phyloP scores from a whole-genome alignment of 1,284 basidiomycete genomes.

The Quambalaria eucalypti region DNA sequence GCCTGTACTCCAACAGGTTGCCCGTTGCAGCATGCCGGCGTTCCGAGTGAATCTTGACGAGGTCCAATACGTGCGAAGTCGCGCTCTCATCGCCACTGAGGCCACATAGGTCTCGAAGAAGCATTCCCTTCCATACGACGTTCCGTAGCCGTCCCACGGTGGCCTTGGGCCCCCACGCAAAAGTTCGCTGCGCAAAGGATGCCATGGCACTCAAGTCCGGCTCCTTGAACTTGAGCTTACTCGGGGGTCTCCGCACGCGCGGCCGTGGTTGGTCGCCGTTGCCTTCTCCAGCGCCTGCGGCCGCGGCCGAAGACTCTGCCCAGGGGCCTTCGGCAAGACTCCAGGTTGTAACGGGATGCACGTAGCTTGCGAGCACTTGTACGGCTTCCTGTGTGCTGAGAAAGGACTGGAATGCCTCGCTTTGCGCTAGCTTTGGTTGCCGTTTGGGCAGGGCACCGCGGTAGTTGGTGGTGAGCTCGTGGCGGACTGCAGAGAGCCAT shows the following conservation, averaged over 20 bases:
- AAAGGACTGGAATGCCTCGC: background rate
- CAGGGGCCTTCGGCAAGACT: background rate
- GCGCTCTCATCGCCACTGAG: background rate
- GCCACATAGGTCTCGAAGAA: background rate
- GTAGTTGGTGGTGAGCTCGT: constrained; percentile 26
- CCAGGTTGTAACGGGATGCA: constrained; percentile 2
- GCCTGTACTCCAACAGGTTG: background rate
- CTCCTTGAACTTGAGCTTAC: background rate
- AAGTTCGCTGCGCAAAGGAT: background rate
- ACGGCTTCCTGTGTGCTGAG: constrained; percentile 1
- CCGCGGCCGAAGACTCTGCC: background rate
- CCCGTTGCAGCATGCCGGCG: background rate
- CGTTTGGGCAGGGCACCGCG: constrained; percentile 12
- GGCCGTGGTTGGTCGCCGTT: no score
- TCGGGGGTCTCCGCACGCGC: no score
- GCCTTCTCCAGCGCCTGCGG: background rate
- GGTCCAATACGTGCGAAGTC: background rate
- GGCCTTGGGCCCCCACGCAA: background rate
- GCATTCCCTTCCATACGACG: background rate
- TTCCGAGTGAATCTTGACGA: background rate
- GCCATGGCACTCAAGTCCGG: background rate
- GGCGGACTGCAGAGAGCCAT: constrained; percentile 18
- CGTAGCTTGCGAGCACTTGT: constrained; percentile 5
- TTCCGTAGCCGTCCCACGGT: background rate
- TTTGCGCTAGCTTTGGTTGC: constrained; percentile 18